Percentiles rank a stretch among this genome's conserved stretches.
These are phyloP conservation scores for Nemania abortiva DNA, from an alignment of 2,329 filamentous ascomycete genomes.

Conservation along the genomic window DNA sequence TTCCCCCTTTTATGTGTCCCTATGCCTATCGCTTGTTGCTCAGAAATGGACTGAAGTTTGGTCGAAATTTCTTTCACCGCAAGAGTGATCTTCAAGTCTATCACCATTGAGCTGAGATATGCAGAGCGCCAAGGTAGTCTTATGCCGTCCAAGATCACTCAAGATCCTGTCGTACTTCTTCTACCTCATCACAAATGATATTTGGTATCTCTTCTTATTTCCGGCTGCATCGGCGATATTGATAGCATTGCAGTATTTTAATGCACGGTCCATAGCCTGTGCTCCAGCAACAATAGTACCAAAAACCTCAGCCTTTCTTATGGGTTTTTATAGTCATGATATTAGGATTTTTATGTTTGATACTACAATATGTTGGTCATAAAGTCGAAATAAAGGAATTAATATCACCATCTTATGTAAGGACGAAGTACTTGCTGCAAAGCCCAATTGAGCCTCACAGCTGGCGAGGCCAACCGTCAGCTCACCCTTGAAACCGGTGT, in stretches of 20 bases:
- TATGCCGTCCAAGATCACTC: slow-evolving; percentile 1
- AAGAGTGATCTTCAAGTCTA: background rate
- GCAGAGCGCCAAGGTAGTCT: background rate
- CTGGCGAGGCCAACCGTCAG: background rate
- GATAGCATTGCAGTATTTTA: slow-evolving; percentile 11
- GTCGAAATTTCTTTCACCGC: background rate
- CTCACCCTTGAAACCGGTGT: too few relatives aligned
- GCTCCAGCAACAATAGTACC: slow-evolving; percentile 1
- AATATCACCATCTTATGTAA: background rate
- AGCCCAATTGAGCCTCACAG: background rate
- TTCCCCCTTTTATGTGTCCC: background rate
- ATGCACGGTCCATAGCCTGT: background rate
- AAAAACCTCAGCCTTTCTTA: background rate
- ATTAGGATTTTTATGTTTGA: background rate
- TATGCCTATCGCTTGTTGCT: background rate
- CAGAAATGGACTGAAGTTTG: background rate
- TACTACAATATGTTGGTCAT: background rate
- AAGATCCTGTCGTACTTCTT: slow-evolving; percentile 12
- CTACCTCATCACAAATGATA: slow-evolving; percentile 6
- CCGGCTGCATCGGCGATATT: background rate
- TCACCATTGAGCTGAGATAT: slow-evolving; percentile 9
- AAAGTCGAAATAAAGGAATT: background rate
- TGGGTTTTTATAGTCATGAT: background rate
- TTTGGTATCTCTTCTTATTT: slow-evolving; percentile 11
- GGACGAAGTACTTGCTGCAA: too few relatives aligned